Conservation (phyloP, 148 eudicot species). For the Camellia lanceoleosa region DNA sequence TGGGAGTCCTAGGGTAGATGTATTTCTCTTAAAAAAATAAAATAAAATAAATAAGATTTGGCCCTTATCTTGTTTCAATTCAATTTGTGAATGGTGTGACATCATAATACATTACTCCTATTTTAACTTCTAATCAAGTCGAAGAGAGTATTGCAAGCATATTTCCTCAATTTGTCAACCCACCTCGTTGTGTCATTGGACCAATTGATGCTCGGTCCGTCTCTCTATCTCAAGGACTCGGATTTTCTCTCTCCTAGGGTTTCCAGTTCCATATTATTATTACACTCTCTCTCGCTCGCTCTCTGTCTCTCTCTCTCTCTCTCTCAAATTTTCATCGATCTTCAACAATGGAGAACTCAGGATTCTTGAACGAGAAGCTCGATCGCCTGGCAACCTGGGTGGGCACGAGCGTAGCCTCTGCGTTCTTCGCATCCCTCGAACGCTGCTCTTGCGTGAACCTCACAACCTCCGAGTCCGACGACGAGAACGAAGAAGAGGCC, state of each 20-base stretch:
- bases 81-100: too few species aligned
- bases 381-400: constrained; percentile 61
- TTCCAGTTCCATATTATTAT: neutral
- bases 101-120: too few species aligned
- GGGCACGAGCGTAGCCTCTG: constrained; percentile 65
- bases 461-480: constrained; percentile 62
- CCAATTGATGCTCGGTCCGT: too few species aligned
- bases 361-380: constrained; percentile 38
- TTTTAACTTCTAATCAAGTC: too few species aligned
- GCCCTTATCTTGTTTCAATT: too few species aligned
- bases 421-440: constrained; percentile 79
- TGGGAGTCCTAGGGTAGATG: too few species aligned
- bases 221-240: too few species aligned
- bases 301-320: neutral
- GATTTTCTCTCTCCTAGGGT: neutral
- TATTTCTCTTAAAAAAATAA: too few species aligned
- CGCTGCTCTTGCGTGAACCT: constrained; percentile 77
- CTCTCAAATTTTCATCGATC: neutral
- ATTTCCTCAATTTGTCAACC: too few species aligned
- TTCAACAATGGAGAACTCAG: constrained; percentile 38
- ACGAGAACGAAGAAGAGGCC: constrained; percentile 57
- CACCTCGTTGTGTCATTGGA: too few species aligned
- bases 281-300: neutral
- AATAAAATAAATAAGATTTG: too few species aligned
- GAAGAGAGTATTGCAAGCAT: too few species aligned